Evolutionary conservation across 768 basidiomycete species (phyloP), one percentile per base, ranked within the genome.

Genomic region (Asterophora lycoperdoides): DNA sequence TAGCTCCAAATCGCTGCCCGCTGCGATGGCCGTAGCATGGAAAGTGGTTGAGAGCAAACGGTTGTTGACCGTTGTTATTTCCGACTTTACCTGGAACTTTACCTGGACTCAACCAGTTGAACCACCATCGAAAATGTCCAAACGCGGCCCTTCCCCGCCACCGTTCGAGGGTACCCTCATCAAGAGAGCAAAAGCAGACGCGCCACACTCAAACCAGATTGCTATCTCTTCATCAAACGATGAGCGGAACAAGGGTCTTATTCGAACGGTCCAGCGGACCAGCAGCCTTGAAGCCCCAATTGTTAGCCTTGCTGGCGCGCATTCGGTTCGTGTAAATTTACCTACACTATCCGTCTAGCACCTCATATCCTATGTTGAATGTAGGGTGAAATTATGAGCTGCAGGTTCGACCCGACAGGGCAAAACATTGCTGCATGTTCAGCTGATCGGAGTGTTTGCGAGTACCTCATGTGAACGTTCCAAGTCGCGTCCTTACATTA

Each of bases 381-480:
- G 37, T 35, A 88, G 86, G 84, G 76, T 7, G 96, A 99, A 71
- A 90, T 97, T 53, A 55, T 94, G 54, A 89, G 89, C 56, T 91
- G 93, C 71, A 79, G 91, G 57, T 98, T 98, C 63, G 92, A 95
- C 60, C 92, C 93, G 11, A 87, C 87, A 2, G 96, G 96, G 4
- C 86, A 94, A 64, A 90, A 89, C 56, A 83, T 98, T 49, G 96
- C 95, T 34, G 93, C 93, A 8, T 91, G 87, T 62, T 93, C 91
- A 11, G 79, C 87, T 2, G 95, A 99, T 68, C 76, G 90, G 59
- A 84, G 84, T 54, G 84, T 98, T 54, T 95, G 93, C 91, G 59
- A 66, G 91, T 81, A 43, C 23, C 15, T 10, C 37, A 28, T 19
- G 7, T 35, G 20, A 19, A 33, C 17, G n/a, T 2, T 35, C 36